These are phyloP conservation scores for Phytophthora megakarya DNA, from an alignment of 352 stramenopile species.

Conservation along the genomic window DNA sequence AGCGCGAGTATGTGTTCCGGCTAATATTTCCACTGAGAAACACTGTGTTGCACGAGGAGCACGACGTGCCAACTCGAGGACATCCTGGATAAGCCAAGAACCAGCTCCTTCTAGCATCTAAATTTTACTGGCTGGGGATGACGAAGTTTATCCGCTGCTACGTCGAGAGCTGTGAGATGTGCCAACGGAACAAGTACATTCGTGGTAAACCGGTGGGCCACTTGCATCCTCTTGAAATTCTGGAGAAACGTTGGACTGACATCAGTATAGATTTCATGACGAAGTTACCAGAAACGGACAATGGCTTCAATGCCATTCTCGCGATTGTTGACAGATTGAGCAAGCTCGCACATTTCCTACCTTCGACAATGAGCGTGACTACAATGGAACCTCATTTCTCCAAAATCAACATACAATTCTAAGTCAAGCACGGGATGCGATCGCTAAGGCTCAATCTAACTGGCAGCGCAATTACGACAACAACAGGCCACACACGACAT, in stretches of 20 bases:
- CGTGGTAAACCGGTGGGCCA: slow-evolving; percentile 1
- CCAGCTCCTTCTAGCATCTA: slow-evolving; percentile 5
- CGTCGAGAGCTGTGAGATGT: slow-evolving; percentile 12
- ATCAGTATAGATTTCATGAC: slow-evolving; percentile 24
- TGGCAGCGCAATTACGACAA: background rate
- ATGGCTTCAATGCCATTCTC: background rate
- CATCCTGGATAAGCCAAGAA: slow-evolving; percentile 6
- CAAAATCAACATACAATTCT: slow-evolving; percentile 2
- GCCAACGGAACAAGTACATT: slow-evolving; percentile 5
- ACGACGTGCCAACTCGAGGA: slow-evolving; percentile 1
- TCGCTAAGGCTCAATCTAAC: slow-evolving; percentile 2
- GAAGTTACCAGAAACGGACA: background rate
- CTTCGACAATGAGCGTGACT: background rate
- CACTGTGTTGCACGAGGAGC: slow-evolving; percentile 8
- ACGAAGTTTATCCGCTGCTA: slow-evolving; percentile 2
- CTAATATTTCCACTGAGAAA: background rate
- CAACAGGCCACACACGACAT: background rate
- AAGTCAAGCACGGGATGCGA: background rate
- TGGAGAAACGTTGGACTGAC: slow-evolving; percentile 3
- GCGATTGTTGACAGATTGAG: slow-evolving; percentile 16
- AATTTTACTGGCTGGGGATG: slow-evolving; percentile 15
- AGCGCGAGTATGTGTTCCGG: slow-evolving; percentile 1
- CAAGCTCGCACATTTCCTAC: slow-evolving; percentile 17
- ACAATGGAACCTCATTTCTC: background rate
- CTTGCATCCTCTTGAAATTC: slow-evolving; percentile 17